These are phyloP conservation scores for Cladobotryum mycophilum DNA, from an alignment of 2,329 filamentous ascomycete genomes.

Conservation along the genomic window DNA sequence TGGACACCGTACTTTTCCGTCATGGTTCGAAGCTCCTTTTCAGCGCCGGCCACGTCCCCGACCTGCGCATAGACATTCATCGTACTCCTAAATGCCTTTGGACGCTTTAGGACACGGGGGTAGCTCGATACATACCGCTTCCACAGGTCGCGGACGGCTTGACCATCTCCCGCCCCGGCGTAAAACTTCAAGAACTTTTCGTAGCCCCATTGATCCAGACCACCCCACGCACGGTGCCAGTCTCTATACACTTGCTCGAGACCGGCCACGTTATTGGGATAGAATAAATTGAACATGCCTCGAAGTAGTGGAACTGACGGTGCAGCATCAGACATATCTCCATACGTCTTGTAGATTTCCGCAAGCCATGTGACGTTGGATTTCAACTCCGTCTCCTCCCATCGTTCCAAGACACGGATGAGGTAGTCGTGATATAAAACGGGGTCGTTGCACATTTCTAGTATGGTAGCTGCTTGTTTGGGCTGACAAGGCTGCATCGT, in stretches of 20 bases:
- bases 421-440: conserved; percentile 41
- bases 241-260: conserved; percentile 44
- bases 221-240: conserved; percentile 37
- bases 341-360: conserved; percentile 41
- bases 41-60: conserved; percentile 56
- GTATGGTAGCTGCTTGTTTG: conserved; percentile 29
- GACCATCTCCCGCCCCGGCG: conserved; percentile 41
- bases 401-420: conserved; percentile 24
- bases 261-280: conserved; percentile 31
- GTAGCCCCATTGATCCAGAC: conserved; percentile 39
- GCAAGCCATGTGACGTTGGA: conserved; percentile 28
- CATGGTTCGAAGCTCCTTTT: conserved; percentile 58
- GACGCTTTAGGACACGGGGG: conserved; percentile 26
- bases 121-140: conserved; percentile 34
- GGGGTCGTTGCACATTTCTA: conserved; percentile 33
- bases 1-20: conserved; percentile 44
- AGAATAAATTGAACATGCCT: conserved; percentile 39
- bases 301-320: conserved; percentile 36
- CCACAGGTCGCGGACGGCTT: conserved; percentile 40
- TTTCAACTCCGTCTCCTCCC: conserved; percentile 22
- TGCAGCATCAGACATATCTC: conserved; percentile 32
- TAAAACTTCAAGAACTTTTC: conserved; percentile 45
- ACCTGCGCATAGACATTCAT: conserved; percentile 66
- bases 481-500: conserved; percentile 29
- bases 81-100: conserved; percentile 47